Evolutionary conservation across 495 filamentous ascomycete genomes (phyloP).

Genomic region (Xylaria sp.): DNA sequence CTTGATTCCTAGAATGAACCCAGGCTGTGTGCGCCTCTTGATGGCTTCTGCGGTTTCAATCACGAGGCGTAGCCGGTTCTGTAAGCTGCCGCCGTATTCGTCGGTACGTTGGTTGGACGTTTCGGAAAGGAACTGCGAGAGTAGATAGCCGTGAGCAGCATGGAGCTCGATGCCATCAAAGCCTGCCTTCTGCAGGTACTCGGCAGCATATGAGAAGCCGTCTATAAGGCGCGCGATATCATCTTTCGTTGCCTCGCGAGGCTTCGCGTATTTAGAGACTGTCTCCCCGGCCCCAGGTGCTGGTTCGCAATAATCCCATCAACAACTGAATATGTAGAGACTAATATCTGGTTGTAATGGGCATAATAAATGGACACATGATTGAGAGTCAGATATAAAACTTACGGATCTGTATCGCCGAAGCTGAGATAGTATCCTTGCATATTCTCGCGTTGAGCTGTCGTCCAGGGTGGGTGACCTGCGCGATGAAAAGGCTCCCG

Average conservation of each 20-base stretch:
- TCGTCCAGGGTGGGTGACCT: neutral
- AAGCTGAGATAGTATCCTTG: too few relatives aligned
- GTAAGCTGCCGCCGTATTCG: neutral
- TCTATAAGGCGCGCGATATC: neutral
- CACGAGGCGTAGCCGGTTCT: neutral
- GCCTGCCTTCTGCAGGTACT: too few relatives aligned
- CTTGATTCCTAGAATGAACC: neutral
- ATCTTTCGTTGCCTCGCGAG: neutral
- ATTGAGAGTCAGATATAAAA: neutral
- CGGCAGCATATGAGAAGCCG: neutral
- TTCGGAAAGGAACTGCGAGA: neutral
- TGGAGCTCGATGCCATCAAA: neutral
- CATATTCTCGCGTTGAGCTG: too few relatives aligned
- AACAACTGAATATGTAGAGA: neutral
- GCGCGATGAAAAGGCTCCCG: neutral
- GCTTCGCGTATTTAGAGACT: too few relatives aligned
- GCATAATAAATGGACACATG: neutral
- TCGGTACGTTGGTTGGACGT: neutral
- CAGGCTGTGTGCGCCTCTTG: too few relatives aligned
- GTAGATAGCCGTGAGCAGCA: neutral
- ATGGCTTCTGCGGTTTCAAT: neutral
- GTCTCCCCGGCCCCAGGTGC: neutral
- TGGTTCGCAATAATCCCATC: neutral
- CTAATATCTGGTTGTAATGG: neutral
- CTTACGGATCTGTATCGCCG: too few relatives aligned